Evolutionary conservation across 129 eudicot genomes (phyloP).

Genomic region (Chrysanthemum seticuspe): DNA sequence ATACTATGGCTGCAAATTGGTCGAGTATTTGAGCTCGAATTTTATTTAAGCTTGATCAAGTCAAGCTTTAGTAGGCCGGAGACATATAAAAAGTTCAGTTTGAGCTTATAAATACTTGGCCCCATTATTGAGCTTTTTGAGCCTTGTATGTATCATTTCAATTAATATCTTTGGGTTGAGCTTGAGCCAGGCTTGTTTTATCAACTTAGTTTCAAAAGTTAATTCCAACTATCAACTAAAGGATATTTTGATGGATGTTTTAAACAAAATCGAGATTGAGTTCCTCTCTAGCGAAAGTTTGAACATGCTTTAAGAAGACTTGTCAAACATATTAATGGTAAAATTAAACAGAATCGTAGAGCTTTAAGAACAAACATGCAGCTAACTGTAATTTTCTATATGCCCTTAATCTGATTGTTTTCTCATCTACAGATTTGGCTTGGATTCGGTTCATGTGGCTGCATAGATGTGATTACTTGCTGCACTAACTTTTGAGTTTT

Average conservation of each 20-base stretch:
- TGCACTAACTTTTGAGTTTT: constrained; percentile 33
- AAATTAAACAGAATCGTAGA: neutral
- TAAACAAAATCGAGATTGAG: neutral
- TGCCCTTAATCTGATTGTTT: neutral
- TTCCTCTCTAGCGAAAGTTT: neutral
- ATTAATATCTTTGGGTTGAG: neutral
- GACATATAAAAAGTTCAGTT: neutral
- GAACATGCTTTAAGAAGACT: neutral
- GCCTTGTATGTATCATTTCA: neutral
- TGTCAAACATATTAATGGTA: neutral
- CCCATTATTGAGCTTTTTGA: neutral
- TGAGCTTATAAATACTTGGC: neutral
- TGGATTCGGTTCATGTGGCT: constrained; percentile 15
- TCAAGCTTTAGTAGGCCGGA: neutral
- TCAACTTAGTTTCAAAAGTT: neutral
- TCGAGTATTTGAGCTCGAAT: neutral
- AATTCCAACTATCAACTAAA: neutral
- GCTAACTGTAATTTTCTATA: neutral
- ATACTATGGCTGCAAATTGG: too few relatives aligned
- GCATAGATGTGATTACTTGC: constrained; percentile 5
- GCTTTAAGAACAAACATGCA: neutral
- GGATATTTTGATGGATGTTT: neutral
- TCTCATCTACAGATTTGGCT: constrained; percentile 15
- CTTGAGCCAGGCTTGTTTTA: neutral
- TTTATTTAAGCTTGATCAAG: neutral